Percentiles rank a stretch among this genome's conserved stretches.
Evolutionary conservation across 2,329 filamentous ascomycete genomes (phyloP).

Genomic region (Calonectria crousiana): DNA sequence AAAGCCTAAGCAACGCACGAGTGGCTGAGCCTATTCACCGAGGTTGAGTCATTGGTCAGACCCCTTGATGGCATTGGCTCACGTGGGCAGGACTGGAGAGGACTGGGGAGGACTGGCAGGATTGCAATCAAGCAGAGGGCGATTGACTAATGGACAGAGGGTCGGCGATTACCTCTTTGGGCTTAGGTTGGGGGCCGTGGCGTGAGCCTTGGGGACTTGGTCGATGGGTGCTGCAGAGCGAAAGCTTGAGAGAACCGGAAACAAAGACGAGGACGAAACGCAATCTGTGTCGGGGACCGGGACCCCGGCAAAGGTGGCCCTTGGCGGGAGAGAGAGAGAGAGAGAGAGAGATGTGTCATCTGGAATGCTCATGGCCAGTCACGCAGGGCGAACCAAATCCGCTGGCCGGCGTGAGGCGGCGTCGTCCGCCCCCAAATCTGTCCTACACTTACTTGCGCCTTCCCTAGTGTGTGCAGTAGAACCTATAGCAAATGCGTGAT

Average conservation of each 20-base stretch:
- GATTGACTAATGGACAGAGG: neutral
- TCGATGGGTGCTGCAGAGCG: neutral
- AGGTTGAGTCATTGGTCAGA: constrained; percentile 13
- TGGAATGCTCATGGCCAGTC: neutral
- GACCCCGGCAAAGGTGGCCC: too few relatives aligned
- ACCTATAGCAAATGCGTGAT: neutral
- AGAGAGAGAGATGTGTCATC: neutral
- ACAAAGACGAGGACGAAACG: neutral
- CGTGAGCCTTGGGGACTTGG: neutral
- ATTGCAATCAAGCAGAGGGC: neutral
- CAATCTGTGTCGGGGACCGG: neutral
- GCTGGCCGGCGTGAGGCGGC: too few relatives aligned
- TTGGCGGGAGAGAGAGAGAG: neutral
- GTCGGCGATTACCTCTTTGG: neutral
- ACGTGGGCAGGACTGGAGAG: neutral
- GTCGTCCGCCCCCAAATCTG: neutral
- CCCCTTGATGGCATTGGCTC: neutral
- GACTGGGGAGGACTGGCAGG: neutral
- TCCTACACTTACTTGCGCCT: neutral
- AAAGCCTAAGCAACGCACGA: neutral
- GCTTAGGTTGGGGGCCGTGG: constrained; percentile 7
- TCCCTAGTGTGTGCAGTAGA: neutral
- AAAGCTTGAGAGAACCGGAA: neutral
- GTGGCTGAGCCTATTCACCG: neutral
- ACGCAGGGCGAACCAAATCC: neutral